These are phyloP conservation scores for Arachnopeziza araneosa DNA, from an alignment of 2,329 filamentous ascomycete genomes.

Conservation along the genomic window DNA sequence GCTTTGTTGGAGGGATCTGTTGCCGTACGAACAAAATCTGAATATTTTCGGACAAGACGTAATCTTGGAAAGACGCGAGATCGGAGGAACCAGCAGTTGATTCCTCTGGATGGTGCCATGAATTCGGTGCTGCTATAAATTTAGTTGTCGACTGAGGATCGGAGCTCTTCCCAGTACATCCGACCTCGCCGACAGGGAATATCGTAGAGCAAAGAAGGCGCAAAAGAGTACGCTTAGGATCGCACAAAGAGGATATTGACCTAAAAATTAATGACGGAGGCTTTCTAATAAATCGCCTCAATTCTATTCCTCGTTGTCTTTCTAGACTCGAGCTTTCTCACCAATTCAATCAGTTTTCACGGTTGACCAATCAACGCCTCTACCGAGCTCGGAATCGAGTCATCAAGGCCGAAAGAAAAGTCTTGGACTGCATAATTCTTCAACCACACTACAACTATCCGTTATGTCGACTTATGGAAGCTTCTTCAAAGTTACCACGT, in stretches of 20 bases:
- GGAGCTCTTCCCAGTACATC: background rate
- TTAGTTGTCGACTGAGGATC: background rate
- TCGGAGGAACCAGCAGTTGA: conserved; percentile 7
- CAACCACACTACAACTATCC: conserved; percentile 7
- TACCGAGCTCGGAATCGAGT: background rate
- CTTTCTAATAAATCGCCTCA: too few species aligned
- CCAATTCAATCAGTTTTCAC: background rate
- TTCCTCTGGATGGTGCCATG: conserved; percentile 28
- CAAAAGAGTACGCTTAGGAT: too few species aligned
- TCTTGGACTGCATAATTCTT: background rate
- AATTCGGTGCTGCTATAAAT: conserved; percentile 22
- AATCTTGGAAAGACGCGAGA: background rate
- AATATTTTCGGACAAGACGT: conserved; percentile 7
- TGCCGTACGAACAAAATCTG: conserved; percentile 16
- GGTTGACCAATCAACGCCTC: background rate
- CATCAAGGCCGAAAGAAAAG: background rate
- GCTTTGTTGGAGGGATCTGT: conserved; percentile 39
- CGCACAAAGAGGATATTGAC: too few species aligned
- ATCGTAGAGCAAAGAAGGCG: too few species aligned
- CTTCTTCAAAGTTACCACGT: conserved; percentile 75
- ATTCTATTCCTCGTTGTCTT: background rate
- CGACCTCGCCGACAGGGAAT: too few species aligned
- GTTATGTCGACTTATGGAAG: conserved; percentile 83
- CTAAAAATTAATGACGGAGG: too few species aligned
- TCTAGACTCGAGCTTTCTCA: background rate